Evolutionary conservation across 1,284 basidiomycete species (phyloP), one percentile per base, ranked within the genome.

Genomic region (Cutaneotrichosporon sp.): DNA sequence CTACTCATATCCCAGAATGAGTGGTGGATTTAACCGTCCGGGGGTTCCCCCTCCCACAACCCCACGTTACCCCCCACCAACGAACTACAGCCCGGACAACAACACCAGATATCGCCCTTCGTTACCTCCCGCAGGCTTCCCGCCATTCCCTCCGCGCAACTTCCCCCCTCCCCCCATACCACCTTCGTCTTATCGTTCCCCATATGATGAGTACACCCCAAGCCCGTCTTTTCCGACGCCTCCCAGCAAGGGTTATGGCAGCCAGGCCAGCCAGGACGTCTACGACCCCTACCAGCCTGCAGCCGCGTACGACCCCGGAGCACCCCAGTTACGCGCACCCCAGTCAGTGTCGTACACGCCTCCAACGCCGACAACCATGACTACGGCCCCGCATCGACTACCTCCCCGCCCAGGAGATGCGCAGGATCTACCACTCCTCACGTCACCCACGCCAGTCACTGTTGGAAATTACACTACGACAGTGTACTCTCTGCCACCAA

Each of bases 211-310:
- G 19, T 59, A 59, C 52, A 44, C 34, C 25, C 62, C 54, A 16
- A 45, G 35, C 38, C 37, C 19, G 12, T 42, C 57, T 7, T 54
- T 51, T 22, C 60, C 63, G 45, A 55, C 60, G 12, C 60, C 59
- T 22, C 52, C 52, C 20, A 46, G n/a, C n/a, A n/a, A n/a, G n/a
- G n/a, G 34, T 27, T 46, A 38, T 9, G 20, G 47, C 34, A 27
- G 26, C 46, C 46, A 37, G 19, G 49, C 62, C 31, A 55, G 57
- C 32, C 51, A 54, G 27, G 66, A 67, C 14, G 57, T 55, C 4
- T 72, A 72, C 52, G 70, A 72, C 54, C 70, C 70, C 5, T 68
- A 72, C 38, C 63, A 63, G 39, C 66, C 69, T 0, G 14, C 29
- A 31, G 49, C 45, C 17, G 56, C 60, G 0, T 70, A 67, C 48